Base-by-base conservation (phyloP, 2,329 filamentous ascomycete species). In the Neonectria punicea region DNA sequence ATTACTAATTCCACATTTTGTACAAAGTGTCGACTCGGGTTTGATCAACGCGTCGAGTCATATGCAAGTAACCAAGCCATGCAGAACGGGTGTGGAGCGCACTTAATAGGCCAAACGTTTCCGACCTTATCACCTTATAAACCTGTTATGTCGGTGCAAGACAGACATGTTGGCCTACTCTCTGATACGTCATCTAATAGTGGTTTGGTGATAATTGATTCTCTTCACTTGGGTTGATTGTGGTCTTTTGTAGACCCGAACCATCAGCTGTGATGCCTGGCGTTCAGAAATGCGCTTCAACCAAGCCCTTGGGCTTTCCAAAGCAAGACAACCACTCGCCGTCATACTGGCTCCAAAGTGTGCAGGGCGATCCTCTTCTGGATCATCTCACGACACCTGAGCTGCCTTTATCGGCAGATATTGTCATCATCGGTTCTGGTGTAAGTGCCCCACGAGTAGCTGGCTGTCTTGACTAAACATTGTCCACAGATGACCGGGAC, bases 401-500 rank as follows among this genome's bases (percentile, higher is more conserved):
- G 30, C 25, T 67, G n/a, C 65, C 61, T 11, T 1, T 8, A 14
- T 47, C 36, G 14, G 49, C 57, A 16, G 58, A 67, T 10, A 59
- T 67, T 28, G 53, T 65, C 5, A 56, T 67, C 30, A 59, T 67
- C 39, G 65, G 61, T 8, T 65, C 65, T 11, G 61, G 61, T 3
- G 65, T 65, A 43, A 34, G 65, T 30, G 18, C 44, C 5, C 14
- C 7, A 5, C 8, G 2, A 58, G n/a, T 1, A n/a, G 25, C 18
- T n/a, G 16, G 14, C 2, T n/a, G 16, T 5, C 14, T 11, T 5
- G 2, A 18, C 6, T 36, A 50, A 39, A 64, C 9, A 20, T 3
- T 4, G 1, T 3, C n/a, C 4, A 22, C 28, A 67, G 65, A 53
- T 67, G 41, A 61, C 61, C 3, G 65, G 61, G 5, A 65, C 65